phyloP scores from a whole-genome alignment of 2,329 filamentous ascomycete species.

The Talaromyces albobiverticillius region DNA sequence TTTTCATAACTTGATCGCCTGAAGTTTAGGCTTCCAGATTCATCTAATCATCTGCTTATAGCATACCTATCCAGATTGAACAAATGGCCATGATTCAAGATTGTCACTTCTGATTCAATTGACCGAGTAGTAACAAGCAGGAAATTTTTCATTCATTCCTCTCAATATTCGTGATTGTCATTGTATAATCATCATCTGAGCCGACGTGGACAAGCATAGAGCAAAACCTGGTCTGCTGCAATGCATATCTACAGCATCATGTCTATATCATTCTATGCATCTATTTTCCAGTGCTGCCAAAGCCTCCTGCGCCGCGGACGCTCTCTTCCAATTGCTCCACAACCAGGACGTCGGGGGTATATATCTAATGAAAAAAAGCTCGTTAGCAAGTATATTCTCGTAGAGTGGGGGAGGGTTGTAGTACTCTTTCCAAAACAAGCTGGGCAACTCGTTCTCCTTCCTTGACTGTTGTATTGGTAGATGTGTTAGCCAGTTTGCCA shows the following conservation, averaged over 20 bases:
- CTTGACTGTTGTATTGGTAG: slow-evolving; percentile 51
- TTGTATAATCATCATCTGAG: not conserved
- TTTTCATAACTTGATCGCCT: too few species aligned
- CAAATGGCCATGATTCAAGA: too few species aligned
- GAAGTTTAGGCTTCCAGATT: not conserved
- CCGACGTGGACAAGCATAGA: too few species aligned
- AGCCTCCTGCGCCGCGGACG: slow-evolving; percentile 84
- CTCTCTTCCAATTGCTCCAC: slow-evolving; percentile 87
- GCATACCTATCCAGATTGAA: too few species aligned
- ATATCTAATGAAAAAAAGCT: slow-evolving; percentile 56
- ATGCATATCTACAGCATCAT: not conserved
- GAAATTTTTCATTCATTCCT: not conserved
- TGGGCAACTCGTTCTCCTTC: slow-evolving; percentile 91
- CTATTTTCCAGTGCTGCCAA: slow-evolving; percentile 73
- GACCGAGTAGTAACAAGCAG: not conserved
- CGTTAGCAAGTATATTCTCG: slow-evolving; percentile 2
- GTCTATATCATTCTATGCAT: not conserved
- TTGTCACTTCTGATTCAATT: too few species aligned
- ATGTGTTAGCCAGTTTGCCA: not conserved
- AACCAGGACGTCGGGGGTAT: slow-evolving; percentile 87
- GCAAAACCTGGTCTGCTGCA: too few species aligned
- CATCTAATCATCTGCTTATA: not conserved
- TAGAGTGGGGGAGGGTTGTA: slow-evolving; percentile 15
- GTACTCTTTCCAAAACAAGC: slow-evolving; percentile 79
- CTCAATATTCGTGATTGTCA: not conserved